A percentile compares a stretch with the other conserved stretches of the same genome.
Evolutionary conservation across 2,329 filamentous ascomycete species (phyloP).

Genomic region (Tympanopsis confertula): DNA sequence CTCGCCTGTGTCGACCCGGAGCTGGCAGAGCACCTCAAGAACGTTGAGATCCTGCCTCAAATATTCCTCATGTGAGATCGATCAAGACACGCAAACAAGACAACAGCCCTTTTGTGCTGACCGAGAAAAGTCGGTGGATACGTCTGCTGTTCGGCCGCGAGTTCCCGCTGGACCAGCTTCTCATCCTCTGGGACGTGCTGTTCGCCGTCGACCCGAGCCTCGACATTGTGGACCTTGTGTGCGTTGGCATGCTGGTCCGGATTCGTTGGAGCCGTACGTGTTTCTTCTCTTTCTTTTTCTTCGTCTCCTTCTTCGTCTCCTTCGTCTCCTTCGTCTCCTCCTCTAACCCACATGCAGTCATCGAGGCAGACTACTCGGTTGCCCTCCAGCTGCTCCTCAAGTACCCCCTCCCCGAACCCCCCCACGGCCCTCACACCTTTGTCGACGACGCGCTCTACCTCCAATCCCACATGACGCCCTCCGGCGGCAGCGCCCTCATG

Average conservation of each 20-base stretch:
- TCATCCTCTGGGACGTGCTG: conserved; percentile 80
- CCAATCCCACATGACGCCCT: conserved; percentile 46
- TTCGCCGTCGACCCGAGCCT: conserved; percentile 76
- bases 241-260: conserved; percentile 82
- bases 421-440: conserved; percentile 63
- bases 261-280: conserved; percentile 77
- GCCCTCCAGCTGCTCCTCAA: conserved; percentile 73
- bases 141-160: conserved; percentile 85
- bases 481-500: conserved; percentile 55
- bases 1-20: conserved; percentile 73
- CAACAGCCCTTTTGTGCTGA: background rate
- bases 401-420: conserved; percentile 58
- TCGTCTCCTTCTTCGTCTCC: background rate
- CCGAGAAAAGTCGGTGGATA: conserved; percentile 94
- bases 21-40: conserved; percentile 66
- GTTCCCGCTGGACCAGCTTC: conserved; percentile 75
- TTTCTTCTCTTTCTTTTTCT: background rate
- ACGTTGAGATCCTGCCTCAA: conserved; percentile 84
- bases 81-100: background rate
- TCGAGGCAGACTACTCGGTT: conserved; percentile 77
- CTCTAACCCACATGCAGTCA: conserved; percentile 37
- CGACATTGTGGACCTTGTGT: conserved; percentile 79
- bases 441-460: conserved; percentile 77
- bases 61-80: conserved; percentile 76
- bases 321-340: background rate